Conservation (phyloP, 169 alveolate genomes). For the Cyclospora cayetanensis region DNA sequence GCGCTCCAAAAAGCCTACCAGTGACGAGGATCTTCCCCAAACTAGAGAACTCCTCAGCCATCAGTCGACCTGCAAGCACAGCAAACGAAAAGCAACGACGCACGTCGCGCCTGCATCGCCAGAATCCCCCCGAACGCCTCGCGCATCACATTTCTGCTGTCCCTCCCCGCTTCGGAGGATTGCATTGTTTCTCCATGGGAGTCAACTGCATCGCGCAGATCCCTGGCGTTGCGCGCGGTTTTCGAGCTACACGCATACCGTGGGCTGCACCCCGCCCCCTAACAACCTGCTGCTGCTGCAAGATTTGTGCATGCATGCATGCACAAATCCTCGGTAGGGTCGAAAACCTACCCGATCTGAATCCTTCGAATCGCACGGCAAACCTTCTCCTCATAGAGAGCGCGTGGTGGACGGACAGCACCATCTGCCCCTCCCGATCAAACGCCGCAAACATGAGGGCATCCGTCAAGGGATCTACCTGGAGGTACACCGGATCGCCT, state of each 20-base stretch:
- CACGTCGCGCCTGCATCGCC: no score
- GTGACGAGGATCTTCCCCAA: not conserved
- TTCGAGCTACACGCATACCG: not conserved
- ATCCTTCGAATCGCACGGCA: not conserved
- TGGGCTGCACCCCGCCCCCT: not conserved
- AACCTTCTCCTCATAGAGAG: not conserved
- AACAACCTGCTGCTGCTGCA: not conserved
- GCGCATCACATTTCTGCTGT: no score
- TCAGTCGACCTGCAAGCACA: not conserved
- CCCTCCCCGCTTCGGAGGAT: no score
- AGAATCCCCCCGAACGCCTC: no score
- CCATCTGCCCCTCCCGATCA: not conserved
- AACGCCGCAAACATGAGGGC: not conserved
- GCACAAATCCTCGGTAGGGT: not conserved
- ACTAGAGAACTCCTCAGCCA: not conserved
- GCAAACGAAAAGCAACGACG: not conserved
- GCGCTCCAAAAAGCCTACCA: no score
- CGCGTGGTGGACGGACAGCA: constrained; percentile 8
- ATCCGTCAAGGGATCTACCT: not conserved
- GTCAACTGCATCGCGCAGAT: no score
- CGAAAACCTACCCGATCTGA: not conserved
- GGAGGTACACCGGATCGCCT: not conserved
- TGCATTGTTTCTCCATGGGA: not conserved
- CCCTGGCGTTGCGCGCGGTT: not conserved
- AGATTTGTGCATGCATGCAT: not conserved